A percentile compares a stretch with the other conserved stretches of the same genome.
Conservation (phyloP, 1,284 basidiomycete species). For the Fereydounia khargensis region DNA sequence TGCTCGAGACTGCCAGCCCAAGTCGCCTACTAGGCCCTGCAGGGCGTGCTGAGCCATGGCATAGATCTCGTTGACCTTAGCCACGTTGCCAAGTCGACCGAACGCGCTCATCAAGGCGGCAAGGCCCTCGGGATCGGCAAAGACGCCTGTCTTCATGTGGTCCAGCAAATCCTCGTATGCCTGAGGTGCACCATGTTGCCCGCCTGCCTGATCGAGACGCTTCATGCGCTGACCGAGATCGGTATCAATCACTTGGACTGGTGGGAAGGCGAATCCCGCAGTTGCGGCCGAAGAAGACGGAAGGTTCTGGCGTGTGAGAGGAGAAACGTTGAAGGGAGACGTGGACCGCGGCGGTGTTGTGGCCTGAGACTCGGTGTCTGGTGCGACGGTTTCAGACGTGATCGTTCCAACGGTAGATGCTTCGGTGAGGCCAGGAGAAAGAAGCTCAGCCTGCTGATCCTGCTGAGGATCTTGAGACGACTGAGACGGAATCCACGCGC, state of each 20-base stretch:
- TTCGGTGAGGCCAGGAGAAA: too few species aligned
- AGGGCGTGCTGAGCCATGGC: slow-evolving; percentile 59
- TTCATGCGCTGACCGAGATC: slow-evolving; percentile 28
- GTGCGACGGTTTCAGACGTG: slow-evolving; percentile 1
- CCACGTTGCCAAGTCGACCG: slow-evolving; percentile 61
- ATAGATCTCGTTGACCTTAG: slow-evolving; percentile 62
- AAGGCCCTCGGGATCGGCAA: slow-evolving; percentile 35
- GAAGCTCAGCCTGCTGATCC: too few species aligned
- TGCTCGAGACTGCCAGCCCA: slow-evolving; percentile 59
- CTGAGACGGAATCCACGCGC: too few species aligned
- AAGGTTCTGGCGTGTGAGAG: slow-evolving; percentile 22
- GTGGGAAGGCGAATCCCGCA: slow-evolving; percentile 14
- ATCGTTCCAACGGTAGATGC: too few species aligned
- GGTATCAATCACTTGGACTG: slow-evolving; percentile 41
- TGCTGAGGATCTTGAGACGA: too few species aligned
- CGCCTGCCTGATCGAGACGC: slow-evolving; percentile 4
- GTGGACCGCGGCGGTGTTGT: not conserved
- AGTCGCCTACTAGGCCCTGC: slow-evolving; percentile 31
- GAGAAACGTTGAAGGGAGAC: too few species aligned
- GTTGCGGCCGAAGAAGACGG: slow-evolving; percentile 6
- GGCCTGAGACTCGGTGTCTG: not conserved
- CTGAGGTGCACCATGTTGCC: slow-evolving; percentile 14
- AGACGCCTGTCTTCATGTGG: slow-evolving; percentile 32
- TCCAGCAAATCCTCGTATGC: slow-evolving; percentile 16
- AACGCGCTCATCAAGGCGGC: slow-evolving; percentile 39